Evolutionary conservation across 2,329 filamentous ascomycete genomes (phyloP), one percentile per base, ranked within the genome.

Genomic region (Ascochyta clinopodiicola): DNA sequence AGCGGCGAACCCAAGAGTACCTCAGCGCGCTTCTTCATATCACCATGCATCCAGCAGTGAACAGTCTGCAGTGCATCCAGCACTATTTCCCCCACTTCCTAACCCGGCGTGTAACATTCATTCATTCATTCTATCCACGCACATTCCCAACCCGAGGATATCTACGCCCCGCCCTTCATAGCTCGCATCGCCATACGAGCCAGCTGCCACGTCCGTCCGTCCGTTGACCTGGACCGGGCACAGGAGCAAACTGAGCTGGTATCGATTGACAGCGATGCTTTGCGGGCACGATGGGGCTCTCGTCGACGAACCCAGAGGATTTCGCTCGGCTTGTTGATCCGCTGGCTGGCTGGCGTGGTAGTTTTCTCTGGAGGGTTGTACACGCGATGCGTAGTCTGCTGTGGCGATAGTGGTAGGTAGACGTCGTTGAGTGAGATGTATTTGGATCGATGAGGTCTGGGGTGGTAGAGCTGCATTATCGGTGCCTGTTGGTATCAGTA

Each of bases 201-300:
- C 57, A 1, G 60, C 56, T 4, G 63, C 21, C 59, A 63, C 60
- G 39, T 59, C 59, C 2, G 56, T 62, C 3, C 17, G 17, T 17
- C 17, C 17, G 17, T 60, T 35, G 2, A 63, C 43, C 27, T 25
- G 34, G 21, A 63, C 46, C 3, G 62, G 61, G 7, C 22, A 63
- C 57, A 12, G 53, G 52, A 1, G 49, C 54, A 17, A 53, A 48
- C 1, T 54, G 52, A 1, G 9, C 8, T 4, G 56, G 61, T 2
- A 65, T 60, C 56, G 27, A 1, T 44, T 22, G 0, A 48, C 53
- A 27, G 59, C 59, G 5, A 59, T 31, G 2, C 19, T 19, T 29
- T 57, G 49, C 17, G 17, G 17, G 17, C 17, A 17, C 17, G 17
- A 17, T 17, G 17, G 17, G 17, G 17, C 17, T 17, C 17, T 17